These are phyloP conservation scores for Vaccinium darrowii DNA, from an alignment of 148 eudicot genomes.

Conservation along the genomic window DNA sequence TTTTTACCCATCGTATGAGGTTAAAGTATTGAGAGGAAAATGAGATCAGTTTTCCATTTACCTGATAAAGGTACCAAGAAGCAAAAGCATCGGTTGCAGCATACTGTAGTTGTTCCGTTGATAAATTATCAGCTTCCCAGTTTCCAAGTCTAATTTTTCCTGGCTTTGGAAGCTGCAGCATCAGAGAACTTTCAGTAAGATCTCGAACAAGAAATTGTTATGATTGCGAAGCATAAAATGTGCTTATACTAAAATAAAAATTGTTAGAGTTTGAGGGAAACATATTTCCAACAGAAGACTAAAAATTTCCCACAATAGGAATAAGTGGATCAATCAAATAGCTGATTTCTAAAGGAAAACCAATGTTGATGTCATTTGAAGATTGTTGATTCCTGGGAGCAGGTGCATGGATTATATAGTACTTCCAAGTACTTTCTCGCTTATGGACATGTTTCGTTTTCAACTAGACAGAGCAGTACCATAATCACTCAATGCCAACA, in stretches of 20 bases:
- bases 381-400: neutral
- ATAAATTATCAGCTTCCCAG: conserved; percentile 64
- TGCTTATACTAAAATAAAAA: neutral
- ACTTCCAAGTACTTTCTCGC: neutral
- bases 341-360: neutral
- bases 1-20: neutral
- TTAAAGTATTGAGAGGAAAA: neutral
- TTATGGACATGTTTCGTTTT: neutral
- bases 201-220: neutral
- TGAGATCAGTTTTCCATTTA: conserved; percentile 12
- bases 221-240: neutral
- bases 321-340: neutral
- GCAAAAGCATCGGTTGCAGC: conserved; percentile 92
- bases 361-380: neutral
- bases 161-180: conserved; percentile 72
- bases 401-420: neutral
- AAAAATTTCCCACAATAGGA: neutral
- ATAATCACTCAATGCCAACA: neutral
- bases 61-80: conserved; percentile 77
- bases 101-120: conserved; percentile 57
- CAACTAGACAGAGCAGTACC: neutral
- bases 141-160: conserved; percentile 74
- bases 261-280: neutral
- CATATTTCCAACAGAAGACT: neutral
- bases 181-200: conserved; percentile 1